phyloP scores from a whole-genome alignment of 345 rosid genomes.

The Brassica juncea region DNA sequence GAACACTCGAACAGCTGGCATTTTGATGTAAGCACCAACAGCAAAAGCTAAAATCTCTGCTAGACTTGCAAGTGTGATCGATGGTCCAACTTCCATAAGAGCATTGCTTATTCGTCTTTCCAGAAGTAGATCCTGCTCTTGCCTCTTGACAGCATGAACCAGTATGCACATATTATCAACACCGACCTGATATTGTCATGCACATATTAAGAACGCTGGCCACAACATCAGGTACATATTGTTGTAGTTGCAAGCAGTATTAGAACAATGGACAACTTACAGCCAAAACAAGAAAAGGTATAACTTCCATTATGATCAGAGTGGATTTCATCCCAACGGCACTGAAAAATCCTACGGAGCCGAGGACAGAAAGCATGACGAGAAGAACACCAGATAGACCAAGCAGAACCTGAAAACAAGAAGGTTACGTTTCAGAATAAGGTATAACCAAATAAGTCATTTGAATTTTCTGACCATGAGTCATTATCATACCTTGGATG shows the following conservation, averaged over 20 bases:
- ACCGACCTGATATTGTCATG: constrained; percentile 63
- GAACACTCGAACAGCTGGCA: constrained; percentile 98
- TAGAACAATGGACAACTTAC: constrained; percentile 53
- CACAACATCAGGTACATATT: not conserved
- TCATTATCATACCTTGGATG: constrained; percentile 69
- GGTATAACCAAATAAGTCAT: not conserved
- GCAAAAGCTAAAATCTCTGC: constrained; percentile 96
- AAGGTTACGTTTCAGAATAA: not conserved
- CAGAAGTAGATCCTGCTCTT: constrained; percentile 71
- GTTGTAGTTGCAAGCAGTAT: not conserved
- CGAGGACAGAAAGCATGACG: constrained; percentile 94
- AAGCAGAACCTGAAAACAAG: constrained; percentile 68
- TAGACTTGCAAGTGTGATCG: constrained; percentile 95
- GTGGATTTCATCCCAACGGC: constrained; percentile 93
- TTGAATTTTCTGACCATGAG: not conserved
- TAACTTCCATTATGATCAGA: constrained; percentile 95
- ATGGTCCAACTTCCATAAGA: constrained; percentile 98
- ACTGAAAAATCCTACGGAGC: constrained; percentile 95
- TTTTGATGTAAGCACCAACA: constrained; percentile 88
- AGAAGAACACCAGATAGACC: constrained; percentile 96
- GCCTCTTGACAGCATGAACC: constrained; percentile 95
- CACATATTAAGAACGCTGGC: constrained; percentile 1
- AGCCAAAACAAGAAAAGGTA: constrained; percentile 96
- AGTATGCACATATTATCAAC: constrained; percentile 98
- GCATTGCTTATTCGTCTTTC: constrained; percentile 90